Evolutionary conservation across 768 basidiomycete species (phyloP).

Genomic region (Panellus pusillus): DNA sequence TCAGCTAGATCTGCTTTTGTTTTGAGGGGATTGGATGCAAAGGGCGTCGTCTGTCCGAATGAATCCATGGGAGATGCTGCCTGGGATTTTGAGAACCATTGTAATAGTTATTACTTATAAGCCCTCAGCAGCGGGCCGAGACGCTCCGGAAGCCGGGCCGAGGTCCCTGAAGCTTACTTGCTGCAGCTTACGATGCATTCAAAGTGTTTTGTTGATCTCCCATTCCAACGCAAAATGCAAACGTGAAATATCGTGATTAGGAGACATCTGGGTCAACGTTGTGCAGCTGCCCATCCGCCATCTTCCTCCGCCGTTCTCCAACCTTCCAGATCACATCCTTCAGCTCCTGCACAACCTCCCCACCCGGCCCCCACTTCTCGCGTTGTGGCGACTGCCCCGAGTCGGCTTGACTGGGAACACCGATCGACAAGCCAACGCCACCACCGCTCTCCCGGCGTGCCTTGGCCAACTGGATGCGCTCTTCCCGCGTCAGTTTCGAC

Average conservation of each 20-base stretch:
- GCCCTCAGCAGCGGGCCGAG: background rate
- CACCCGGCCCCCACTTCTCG: constrained; percentile 69
- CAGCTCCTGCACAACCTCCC: constrained; percentile 80
- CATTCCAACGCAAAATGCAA: background rate
- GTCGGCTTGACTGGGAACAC: constrained; percentile 8
- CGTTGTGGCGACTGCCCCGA: constrained; percentile 23
- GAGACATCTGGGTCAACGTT: constrained; percentile 7
- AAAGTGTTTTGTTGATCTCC: too few relatives aligned
- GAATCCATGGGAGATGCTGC: constrained; percentile 27
- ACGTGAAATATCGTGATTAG: background rate
- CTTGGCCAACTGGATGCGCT: constrained; percentile 64
- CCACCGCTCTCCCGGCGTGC: constrained; percentile 48
- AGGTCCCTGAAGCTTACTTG: too few relatives aligned
- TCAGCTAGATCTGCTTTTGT: constrained; percentile 58
- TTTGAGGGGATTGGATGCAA: constrained; percentile 58
- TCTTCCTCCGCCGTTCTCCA: constrained; percentile 62
- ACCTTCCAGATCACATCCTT: constrained; percentile 90
- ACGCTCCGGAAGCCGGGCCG: background rate
- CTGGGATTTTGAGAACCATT: background rate
- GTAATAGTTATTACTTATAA: too few relatives aligned
- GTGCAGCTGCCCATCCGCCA: constrained; percentile 28
- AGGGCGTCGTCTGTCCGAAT: constrained; percentile 41
- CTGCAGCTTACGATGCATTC: too few relatives aligned
- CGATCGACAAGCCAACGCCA: constrained; percentile 28
- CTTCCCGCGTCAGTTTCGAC: constrained; percentile 69